Conservation (phyloP, 208 protist species). For the Leishmania amazonensis region DNA sequence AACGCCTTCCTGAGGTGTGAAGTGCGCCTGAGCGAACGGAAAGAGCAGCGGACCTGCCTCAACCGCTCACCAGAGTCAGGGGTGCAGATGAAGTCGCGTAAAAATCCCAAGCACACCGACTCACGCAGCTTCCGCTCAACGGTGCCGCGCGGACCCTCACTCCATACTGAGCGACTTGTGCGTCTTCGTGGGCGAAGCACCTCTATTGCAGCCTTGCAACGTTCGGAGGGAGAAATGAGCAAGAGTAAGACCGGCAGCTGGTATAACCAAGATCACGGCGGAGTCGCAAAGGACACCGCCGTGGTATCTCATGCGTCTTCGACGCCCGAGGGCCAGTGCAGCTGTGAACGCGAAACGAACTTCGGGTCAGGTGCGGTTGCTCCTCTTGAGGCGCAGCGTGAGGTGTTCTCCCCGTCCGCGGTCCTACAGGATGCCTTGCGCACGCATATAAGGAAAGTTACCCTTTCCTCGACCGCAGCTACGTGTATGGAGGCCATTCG, state of each 20-base stretch:
- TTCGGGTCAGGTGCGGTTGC: not conserved
- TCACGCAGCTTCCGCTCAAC: not conserved
- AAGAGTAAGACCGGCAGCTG: not conserved
- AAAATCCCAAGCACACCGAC: not conserved
- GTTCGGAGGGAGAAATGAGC: not conserved
- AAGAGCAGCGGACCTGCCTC: not conserved
- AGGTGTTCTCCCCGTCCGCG: not conserved
- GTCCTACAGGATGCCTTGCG: not conserved
- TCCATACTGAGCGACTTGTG: conserved; percentile 2
- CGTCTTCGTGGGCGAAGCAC: not conserved
- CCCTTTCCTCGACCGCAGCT: not conserved
- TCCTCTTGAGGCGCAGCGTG: not conserved
- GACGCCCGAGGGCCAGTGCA: not conserved
- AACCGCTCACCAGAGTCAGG: not conserved
- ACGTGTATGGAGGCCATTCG: not conserved
- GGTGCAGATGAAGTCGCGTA: not conserved
- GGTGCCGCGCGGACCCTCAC: not conserved
- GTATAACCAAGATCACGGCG: not conserved
- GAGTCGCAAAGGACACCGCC: not conserved
- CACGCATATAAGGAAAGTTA: not conserved
- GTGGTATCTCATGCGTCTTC: not conserved
- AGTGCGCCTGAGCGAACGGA: not conserved
- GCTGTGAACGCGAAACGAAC: not conserved
- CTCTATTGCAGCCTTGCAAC: not conserved
- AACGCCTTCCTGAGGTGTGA: not conserved